Evolutionary conservation across 2,329 filamentous ascomycete species (phyloP), one percentile per base, ranked within the genome.

Genomic region (Colletotrichum liaoningense): DNA sequence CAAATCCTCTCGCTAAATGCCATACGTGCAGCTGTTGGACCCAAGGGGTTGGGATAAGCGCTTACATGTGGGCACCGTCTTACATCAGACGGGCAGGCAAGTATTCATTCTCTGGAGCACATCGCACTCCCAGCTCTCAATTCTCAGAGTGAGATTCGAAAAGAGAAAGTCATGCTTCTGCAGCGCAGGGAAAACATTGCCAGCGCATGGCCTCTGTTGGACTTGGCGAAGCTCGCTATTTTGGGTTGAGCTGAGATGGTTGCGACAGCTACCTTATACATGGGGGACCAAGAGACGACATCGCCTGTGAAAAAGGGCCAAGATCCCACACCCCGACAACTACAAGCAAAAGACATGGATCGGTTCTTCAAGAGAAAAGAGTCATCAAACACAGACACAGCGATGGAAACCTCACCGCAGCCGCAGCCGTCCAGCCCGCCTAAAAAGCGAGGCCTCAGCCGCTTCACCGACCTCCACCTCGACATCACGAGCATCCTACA

Each of bases 31-130:
- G 42, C 42, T 38, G 30, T 22, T 12, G 26, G 49, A 30, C 54
- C 46, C 42, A 26, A 35, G 33, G 35, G 19, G 19, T 60, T 24
- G 66, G 54, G 54, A 54, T 12, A 58, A 62, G 67, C 57, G 71
- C 71, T 73, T 73, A 73, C 71, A 57, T 65, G 60, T 30, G 56
- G 71, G 60, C 22, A 49, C 22, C 62, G 71, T 71, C 71, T 73
- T 65, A 73, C 71, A 57, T 73, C 71, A 73, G 67, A 70, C 38
- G 55, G 55, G 26, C 11, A 24, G 5, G 24, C 11, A 24, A 3
- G 24, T 12, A 24, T 19, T 58, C 30, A 46, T 35, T 2, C 38
- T 14, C 2, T 14, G 24, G 38, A 49, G 16, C 11, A 7, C 33
- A 55, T 12, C 14, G 52, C 56, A 35, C 38, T 56, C 24, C n/a